Evolutionary conservation across 345 rosid species (phyloP), one percentile per base, ranked within the genome.

Genomic region (Mangifera indica): DNA sequence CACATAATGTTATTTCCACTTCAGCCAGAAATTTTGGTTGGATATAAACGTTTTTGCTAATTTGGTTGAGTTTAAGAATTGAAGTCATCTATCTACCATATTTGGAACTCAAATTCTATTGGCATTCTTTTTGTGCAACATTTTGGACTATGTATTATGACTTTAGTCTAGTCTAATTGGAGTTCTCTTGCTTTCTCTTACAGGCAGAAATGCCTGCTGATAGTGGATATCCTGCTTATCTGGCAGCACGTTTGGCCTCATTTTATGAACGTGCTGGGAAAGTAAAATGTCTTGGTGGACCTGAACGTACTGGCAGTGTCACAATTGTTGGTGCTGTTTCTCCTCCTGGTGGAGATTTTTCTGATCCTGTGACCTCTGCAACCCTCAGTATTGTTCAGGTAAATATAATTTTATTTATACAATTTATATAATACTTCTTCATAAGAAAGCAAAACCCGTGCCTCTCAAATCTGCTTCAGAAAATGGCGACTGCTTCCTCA

Each of bases 131-230:
- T 42, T 56, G 7, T 68, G 40, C 13, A 10, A 44, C 22, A 22
- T 17, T 37, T 69, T 24, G 54, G 24, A 42, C 44, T 15, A 18
- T 69, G n/a, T 42, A 10, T 42, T 40, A 8, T 24, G 34, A 56
- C 8, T 25, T 7, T 60, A 45, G 22, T 46, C 66, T 51, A 70
- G 22, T 24, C 72, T 66, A 61, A 73, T 51, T 13, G 15, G n/a
- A 74, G 61, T 26, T 65, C 13, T 65, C 42, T 60, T 67, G 12
- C 52, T 81, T 80, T 82, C 60, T 70, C 52, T 81, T 73, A 49
- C 86, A 96, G 98, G 98, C 99, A 57, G 99, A 96, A 86, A 96
- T 96, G 99, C 99, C 99, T 80, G 99, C 99, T 22, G 99, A 96
- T 79, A 96, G 99, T 84, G 99, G 99, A 70, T 96, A 96, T 84